Conservation (phyloP, 495 filamentous ascomycete species). For the Penicillium atrosanguineum region DNA sequence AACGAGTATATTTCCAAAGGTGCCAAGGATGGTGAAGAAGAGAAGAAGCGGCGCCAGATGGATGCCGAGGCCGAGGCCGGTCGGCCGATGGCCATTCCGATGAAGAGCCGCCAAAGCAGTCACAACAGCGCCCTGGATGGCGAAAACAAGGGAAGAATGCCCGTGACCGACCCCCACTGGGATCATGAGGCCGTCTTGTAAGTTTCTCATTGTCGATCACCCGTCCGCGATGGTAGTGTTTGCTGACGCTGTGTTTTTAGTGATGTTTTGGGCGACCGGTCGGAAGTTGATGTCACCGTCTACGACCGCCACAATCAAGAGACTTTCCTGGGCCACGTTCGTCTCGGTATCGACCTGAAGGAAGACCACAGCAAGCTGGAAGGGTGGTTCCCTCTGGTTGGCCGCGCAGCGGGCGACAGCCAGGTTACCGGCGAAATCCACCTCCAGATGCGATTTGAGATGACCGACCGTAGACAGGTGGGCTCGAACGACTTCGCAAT, state of each 20-base stretch:
- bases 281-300: constrained; percentile 88
- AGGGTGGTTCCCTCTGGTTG: constrained; percentile 81
- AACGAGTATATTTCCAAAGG: constrained; percentile 93
- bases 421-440: constrained; percentile 88
- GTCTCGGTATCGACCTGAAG: constrained; percentile 65
- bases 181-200: constrained; percentile 95
- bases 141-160: constrained; percentile 62
- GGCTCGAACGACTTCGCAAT: constrained; percentile 97
- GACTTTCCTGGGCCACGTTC: constrained; percentile 87
- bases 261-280: constrained; percentile 91
- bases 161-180: constrained; percentile 89
- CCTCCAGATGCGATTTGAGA: constrained; percentile 80
- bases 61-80: constrained; percentile 72
- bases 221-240: background rate
- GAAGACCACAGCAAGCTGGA: constrained; percentile 69
- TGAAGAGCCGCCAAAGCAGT: constrained; percentile 93
- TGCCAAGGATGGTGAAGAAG: constrained; percentile 58
- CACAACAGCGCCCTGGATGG: constrained; percentile 77
- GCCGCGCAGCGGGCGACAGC: constrained; percentile 61
- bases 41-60: constrained; percentile 46
- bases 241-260: constrained; percentile 45
- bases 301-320: constrained; percentile 87
- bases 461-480: constrained; percentile 87
- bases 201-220: constrained; percentile 32
- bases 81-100: constrained; percentile 88